A percentile compares a stretch with the other conserved stretches of the same genome.
Evolutionary conservation across 2,329 filamentous ascomycete species (phyloP).

Genomic region (Sphaerulina musiva): DNA sequence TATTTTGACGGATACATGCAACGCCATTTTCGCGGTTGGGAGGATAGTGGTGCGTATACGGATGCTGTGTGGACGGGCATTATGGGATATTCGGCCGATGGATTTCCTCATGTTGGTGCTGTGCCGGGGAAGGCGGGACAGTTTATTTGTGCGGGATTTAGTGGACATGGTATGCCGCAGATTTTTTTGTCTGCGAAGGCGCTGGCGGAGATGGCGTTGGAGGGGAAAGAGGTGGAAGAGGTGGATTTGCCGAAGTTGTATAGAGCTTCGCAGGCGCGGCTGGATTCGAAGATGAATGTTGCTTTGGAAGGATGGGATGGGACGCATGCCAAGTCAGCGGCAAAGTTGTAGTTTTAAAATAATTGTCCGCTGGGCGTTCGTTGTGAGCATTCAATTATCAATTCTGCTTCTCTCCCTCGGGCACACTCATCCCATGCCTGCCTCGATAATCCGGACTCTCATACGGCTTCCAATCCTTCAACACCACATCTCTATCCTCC

Average conservation of each 20-base stretch:
- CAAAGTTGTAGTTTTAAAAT: constrained; percentile 13
- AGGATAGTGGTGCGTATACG: constrained; percentile 30
- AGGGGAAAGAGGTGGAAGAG: constrained; percentile 8
- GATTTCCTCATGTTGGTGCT: constrained; percentile 22
- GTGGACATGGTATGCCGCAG: constrained; percentile 23
- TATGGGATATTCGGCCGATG: constrained; percentile 25
- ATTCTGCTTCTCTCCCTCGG: constrained; percentile 33
- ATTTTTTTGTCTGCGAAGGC: constrained; percentile 22
- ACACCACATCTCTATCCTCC: constrained; percentile 35
- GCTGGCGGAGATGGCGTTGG: constrained; percentile 17
- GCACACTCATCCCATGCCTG: constrained; percentile 57
- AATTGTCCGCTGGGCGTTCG: too few species aligned
- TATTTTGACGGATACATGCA: constrained; percentile 49
- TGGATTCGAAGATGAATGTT: constrained; percentile 16
- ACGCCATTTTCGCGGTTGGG: constrained; percentile 46
- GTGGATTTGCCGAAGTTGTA: constrained; percentile 21
- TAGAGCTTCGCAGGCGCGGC: constrained; percentile 11
- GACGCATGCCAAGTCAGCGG: constrained; percentile 4
- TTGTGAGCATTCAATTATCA: background rate
- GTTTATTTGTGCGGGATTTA: constrained; percentile 25
- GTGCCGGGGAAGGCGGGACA: constrained; percentile 20
- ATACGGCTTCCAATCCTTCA: constrained; percentile 59
- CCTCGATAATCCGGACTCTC: constrained; percentile 57
- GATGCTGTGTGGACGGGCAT: constrained; percentile 43
- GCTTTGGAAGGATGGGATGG: constrained; percentile 16